Evolutionary conservation across 768 basidiomycete genomes (phyloP).

Genomic region (Amanita exitialis): DNA sequence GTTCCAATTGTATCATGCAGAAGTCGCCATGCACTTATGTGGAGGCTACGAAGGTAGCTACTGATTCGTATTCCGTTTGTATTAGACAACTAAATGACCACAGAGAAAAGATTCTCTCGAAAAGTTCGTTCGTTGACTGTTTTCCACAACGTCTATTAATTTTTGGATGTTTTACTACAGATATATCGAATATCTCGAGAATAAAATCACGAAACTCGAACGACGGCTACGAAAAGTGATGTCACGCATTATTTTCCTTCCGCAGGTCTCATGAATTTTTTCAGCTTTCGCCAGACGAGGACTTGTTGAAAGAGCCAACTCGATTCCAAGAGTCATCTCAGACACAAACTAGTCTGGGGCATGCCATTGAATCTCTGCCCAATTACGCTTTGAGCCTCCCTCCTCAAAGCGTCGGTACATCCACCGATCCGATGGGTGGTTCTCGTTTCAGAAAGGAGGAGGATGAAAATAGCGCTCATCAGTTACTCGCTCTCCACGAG

Average conservation of each 20-base stretch:
- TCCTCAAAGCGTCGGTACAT: slow-evolving; percentile 18
- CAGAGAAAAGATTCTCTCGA: slow-evolving; percentile 53
- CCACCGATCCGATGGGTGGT: slow-evolving; percentile 18
- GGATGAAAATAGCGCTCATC: slow-evolving; percentile 26
- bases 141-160: not conserved
- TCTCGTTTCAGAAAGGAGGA: slow-evolving; percentile 13
- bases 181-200: slow-evolving; percentile 52
- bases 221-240: slow-evolving; percentile 34
- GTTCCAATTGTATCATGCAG: slow-evolving; percentile 58
- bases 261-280: not conserved
- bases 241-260: not conserved
- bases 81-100: not conserved
- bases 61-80: not conserved
- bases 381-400: not conserved
- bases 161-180: slow-evolving; percentile 13
- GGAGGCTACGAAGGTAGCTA: slow-evolving; percentile 53
- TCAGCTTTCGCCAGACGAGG: slow-evolving; percentile 56
- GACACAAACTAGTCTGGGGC: slow-evolving; percentile 11
- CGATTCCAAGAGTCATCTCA: slow-evolving; percentile 15
- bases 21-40: slow-evolving; percentile 59
- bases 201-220: slow-evolving; percentile 50
- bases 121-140: slow-evolving; percentile 26
- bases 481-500: slow-evolving; percentile 25
- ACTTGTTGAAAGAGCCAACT: slow-evolving; percentile 47
- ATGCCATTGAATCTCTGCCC: slow-evolving; percentile 8